phyloP scores from a whole-genome alignment of 169 alveolate species.

The Plasmodium relictum region DNA sequence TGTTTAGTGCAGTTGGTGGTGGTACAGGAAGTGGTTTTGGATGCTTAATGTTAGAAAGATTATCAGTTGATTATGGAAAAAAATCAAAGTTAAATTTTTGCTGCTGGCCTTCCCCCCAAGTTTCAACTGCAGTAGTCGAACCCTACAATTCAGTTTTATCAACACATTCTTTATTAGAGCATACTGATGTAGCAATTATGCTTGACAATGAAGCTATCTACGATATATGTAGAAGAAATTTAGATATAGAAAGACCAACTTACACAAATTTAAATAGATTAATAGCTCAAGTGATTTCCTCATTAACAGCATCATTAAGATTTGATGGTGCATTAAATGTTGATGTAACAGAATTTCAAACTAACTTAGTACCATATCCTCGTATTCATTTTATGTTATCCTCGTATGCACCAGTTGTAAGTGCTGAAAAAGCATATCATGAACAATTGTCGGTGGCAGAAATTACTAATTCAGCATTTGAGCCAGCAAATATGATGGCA shows the following conservation, averaged over 20 bases:
- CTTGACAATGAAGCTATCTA: constrained; percentile 99
- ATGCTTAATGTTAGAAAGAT: constrained; percentile 97
- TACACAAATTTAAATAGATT: constrained; percentile 98
- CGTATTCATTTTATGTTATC: constrained; percentile 98
- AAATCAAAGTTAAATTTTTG: constrained; percentile 97
- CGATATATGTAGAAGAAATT: constrained; percentile 97
- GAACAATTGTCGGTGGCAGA: constrained; percentile 99
- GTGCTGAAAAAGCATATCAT: constrained; percentile 99
- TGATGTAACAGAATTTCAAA: constrained; percentile 98
- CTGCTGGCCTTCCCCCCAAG: constrained; percentile 98
- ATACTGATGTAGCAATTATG: constrained; percentile 99
- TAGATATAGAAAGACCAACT: constrained; percentile 98
- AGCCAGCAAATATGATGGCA: constrained; percentile 99
- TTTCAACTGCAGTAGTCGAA: constrained; percentile 98
- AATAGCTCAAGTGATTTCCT: constrained; percentile 94
- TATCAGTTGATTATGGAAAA: constrained; percentile 98
- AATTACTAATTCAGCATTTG: constrained; percentile 98
- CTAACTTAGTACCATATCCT: constrained; percentile 99
- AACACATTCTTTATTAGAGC: constrained; percentile 98
- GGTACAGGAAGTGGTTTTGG: constrained; percentile 99
- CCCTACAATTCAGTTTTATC: constrained; percentile 99
- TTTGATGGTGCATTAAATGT: constrained; percentile 99
- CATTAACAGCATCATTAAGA: constrained; percentile 87
- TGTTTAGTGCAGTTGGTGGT: constrained; percentile 99
- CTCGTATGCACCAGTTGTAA: constrained; percentile 98